Evolutionary conservation across 2,329 filamentous ascomycete genomes (phyloP).

Genomic region (Pseudogymnoascus destructans): DNA sequence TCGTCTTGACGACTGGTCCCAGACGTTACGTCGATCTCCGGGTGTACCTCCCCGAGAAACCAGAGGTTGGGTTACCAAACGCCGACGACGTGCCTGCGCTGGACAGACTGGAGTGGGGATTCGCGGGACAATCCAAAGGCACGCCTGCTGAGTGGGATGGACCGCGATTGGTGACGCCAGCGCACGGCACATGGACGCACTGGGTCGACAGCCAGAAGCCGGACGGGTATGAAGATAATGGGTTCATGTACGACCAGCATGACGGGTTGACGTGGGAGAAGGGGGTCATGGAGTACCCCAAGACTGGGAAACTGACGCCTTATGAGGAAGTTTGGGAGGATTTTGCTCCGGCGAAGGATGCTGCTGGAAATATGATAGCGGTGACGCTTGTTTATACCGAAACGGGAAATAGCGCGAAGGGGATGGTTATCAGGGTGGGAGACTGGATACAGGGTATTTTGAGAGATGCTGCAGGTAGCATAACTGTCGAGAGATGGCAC

Average conservation of each 20-base stretch:
- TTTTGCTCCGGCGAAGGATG: slow-evolving; percentile 9
- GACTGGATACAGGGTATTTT: slow-evolving; percentile 18
- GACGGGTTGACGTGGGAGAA: slow-evolving; percentile 19
- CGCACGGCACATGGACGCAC: slow-evolving; percentile 16
- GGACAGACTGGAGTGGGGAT: slow-evolving; percentile 18
- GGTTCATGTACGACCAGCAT: slow-evolving; percentile 18
- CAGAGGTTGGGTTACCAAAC: slow-evolving; percentile 11
- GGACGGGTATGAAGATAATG: slow-evolving; percentile 21
- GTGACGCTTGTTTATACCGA: slow-evolving; percentile 8
- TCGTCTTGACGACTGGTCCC: slow-evolving; percentile 19
- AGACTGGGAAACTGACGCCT: slow-evolving; percentile 17
- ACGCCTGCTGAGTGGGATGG: not conserved
- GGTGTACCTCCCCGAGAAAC: slow-evolving; percentile 11
- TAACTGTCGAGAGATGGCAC: slow-evolving; percentile 17
- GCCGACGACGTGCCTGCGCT: slow-evolving; percentile 8
- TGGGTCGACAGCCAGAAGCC: slow-evolving; percentile 13
- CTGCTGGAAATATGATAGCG: slow-evolving; percentile 11
- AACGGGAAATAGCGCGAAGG: slow-evolving; percentile 5
- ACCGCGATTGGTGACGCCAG: not conserved
- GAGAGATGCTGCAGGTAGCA: slow-evolving; percentile 11
- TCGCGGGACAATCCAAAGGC: slow-evolving; percentile 15
- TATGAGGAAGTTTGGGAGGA: slow-evolving; percentile 24
- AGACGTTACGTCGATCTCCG: slow-evolving; percentile 18
- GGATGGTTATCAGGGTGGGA: slow-evolving; percentile 18
- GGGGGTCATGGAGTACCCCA: slow-evolving; percentile 17